Conservation (phyloP, 176 grass and related monocot species). For the Panicum miliaceum region DNA sequence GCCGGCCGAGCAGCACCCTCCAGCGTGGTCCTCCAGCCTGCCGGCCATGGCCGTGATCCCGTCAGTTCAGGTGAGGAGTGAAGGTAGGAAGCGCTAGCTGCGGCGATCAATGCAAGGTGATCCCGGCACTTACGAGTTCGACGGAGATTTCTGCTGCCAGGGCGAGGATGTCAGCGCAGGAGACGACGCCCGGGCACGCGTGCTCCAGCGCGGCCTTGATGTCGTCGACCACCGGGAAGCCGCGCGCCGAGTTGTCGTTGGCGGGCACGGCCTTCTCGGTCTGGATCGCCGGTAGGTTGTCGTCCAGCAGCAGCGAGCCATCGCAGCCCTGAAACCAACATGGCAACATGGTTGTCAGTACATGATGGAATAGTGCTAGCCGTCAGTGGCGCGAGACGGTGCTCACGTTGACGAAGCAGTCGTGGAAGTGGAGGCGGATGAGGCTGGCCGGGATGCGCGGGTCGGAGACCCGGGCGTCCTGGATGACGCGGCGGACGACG, state of each 20-base stretch:
- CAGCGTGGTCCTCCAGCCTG: constrained; percentile 3
- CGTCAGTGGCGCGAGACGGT: no score
- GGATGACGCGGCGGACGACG: constrained; percentile 38
- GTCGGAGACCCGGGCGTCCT: constrained; percentile 31
- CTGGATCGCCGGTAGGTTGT: constrained; percentile 17
- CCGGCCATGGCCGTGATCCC: not conserved
- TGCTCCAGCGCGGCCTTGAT: constrained; percentile 38
- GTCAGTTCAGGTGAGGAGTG: constrained; percentile 6
- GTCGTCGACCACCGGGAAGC: constrained; percentile 40
- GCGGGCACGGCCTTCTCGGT: constrained; percentile 35
- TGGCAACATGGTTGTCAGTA: no score
- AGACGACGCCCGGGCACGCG: constrained; percentile 28
- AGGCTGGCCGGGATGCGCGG: constrained; percentile 39
- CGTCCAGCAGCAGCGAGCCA: constrained; percentile 30
- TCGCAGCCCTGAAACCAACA: constrained; percentile 39
- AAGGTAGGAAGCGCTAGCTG: not conserved
- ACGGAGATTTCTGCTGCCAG: constrained; percentile 35
- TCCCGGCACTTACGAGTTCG: not conserved
- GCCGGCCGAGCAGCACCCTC: constrained; percentile 19
- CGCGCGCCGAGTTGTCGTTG: constrained; percentile 33
- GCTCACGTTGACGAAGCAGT: constrained; percentile 48
- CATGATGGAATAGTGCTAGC: no score
- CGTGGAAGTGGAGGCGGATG: constrained; percentile 47
- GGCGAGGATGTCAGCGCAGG: constrained; percentile 44
- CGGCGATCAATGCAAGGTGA: not conserved